Base-by-base conservation (phyloP, 2,329 filamentous ascomycete species). In the Fusarium virguliforme region DNA sequence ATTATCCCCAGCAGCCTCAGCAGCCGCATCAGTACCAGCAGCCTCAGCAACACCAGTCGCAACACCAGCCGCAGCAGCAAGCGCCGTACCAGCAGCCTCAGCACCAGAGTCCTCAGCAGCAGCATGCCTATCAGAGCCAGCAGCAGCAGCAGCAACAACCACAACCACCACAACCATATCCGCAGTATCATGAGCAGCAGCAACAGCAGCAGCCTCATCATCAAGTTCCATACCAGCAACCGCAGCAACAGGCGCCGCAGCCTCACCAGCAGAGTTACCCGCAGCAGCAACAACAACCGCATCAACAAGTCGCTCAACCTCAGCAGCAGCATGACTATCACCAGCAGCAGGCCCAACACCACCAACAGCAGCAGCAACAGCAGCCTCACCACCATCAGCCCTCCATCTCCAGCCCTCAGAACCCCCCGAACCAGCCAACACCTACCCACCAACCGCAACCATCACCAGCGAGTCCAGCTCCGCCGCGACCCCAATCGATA, bases 311-410 rank as follows among this genome's bases (percentile, higher is more conserved):
- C 2, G 54, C 53, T 4, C 46, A 51, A 4, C 38, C 26, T 1
- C 62, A 43, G n/a, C 38, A 60, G 13, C 61, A 53, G 22, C 60
- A 48, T 30, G 43, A 48, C 43, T 48, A 30, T 9, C 43, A 48
- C 8, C 43, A 48, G n/a, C 43, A 48, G 15, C 15, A 26, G 43
- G 26, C 24, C 8, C 43, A 48, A 5, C 22, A 24, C 9, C 18
- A 4, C 3, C 55, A 69, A 1, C 46, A 64, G 2, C 37, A 37
- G 18, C 70, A 65, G 4, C 67, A 57, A 8, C 68, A 61, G 8
- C 51, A 43, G 6, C 22, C 26, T 48, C 41, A 50, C 8, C 64
- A 60, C 7, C 50, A 54, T 6, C 64, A 56, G 2, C 43, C 43
- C 34, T 48, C 13, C 43, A 13, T 34, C 41, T 46, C 62, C 1